A percentile compares a stretch with the other conserved stretches of the same genome.
These are phyloP conservation scores for Brassica carinata DNA, from an alignment of 345 rosid species.

Conservation along the genomic window DNA sequence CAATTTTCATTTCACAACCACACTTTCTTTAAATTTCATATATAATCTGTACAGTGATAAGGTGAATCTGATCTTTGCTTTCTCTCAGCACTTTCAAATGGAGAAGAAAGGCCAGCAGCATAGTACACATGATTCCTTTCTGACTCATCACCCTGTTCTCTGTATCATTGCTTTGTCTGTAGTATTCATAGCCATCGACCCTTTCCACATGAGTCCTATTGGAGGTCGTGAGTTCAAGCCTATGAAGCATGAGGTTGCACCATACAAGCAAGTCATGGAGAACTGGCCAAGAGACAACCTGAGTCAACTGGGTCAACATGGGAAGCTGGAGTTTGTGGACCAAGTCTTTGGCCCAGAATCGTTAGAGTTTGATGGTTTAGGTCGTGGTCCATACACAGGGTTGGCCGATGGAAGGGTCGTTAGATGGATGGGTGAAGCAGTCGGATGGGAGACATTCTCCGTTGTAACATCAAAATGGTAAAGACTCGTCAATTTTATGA, in stretches of 20 bases:
- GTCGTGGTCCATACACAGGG: slow-evolving; percentile 88
- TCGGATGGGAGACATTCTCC: slow-evolving; percentile 94
- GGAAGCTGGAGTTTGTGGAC: slow-evolving; percentile 75
- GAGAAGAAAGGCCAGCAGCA: slow-evolving; percentile 50
- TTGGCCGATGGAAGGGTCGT: slow-evolving; percentile 89
- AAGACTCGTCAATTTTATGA: slow-evolving; percentile 9
- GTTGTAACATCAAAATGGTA: slow-evolving; percentile 74
- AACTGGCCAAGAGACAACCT: slow-evolving; percentile 84
- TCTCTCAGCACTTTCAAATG: slow-evolving; percentile 38
- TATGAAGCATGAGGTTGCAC: slow-evolving; percentile 81
- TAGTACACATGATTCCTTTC: slow-evolving; percentile 41
- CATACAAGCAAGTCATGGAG: slow-evolving; percentile 78
- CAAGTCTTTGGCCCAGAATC: slow-evolving; percentile 93
- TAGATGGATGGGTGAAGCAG: slow-evolving; percentile 88
- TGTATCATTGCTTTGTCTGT: slow-evolving; percentile 47
- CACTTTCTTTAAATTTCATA: neutral
- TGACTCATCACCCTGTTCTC: slow-evolving; percentile 53
- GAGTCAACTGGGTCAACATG: slow-evolving; percentile 57
- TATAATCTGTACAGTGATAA: neutral
- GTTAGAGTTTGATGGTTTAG: slow-evolving; percentile 74
- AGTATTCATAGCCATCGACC: slow-evolving; percentile 73
- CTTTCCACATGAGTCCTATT: slow-evolving; percentile 72
- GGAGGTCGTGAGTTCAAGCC: slow-evolving; percentile 81
- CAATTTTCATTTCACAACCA: slow-evolving; percentile 25
- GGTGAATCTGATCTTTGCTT: slow-evolving; percentile 34